Evolutionary conservation across 2,329 filamentous ascomycete genomes (phyloP), one percentile per base, ranked within the genome.

Genomic region (Proliferodiscus dingleyae): DNA sequence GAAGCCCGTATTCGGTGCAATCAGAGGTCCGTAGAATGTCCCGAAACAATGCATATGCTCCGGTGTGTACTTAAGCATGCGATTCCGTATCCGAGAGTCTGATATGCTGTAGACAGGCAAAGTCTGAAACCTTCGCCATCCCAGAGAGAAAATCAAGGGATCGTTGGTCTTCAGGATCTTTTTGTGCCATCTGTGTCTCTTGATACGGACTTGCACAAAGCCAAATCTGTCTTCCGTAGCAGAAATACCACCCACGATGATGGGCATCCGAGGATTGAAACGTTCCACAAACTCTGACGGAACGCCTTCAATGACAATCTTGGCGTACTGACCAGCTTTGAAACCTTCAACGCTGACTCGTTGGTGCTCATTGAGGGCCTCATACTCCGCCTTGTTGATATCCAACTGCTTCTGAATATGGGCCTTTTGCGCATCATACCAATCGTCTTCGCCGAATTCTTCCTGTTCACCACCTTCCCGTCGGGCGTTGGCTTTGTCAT

Each of bases 11-110:
- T 95, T 96, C 10, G 94, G 93, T 1, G 93, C 89, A 49, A 96
- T 89, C 6, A 98, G 80, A 0, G 94, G 93, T 0, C 90, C 93
- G 62, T 95, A 97, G 68, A 97, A 89, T 41, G 90, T 95, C 32
- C 81, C 93, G 64, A 95, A 95, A 71, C 94, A 98, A 70, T 97
- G 93, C 89, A 96, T 97, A 64, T 98, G 93, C 72, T 98, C 94
- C 0, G 93, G 94, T 0, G 91, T 96, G 68, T 98, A 98, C 68
- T 98, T 98, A 51, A 98, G 78, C 91, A 98, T 96, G 46, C 93
- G 83, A 68, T 97, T 96, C 53, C 93, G 79, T 21, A 88, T 94
- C 57, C 93, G 81, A 51, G 87, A 95, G 67, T 97, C 93, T 19
- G 88, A 93, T 46, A 93, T 95, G 69, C 86, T 93, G 78, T 96